Evolutionary conservation across 495 filamentous ascomycete species (phyloP).

Genomic region (Cenococcum geophilum): DNA sequence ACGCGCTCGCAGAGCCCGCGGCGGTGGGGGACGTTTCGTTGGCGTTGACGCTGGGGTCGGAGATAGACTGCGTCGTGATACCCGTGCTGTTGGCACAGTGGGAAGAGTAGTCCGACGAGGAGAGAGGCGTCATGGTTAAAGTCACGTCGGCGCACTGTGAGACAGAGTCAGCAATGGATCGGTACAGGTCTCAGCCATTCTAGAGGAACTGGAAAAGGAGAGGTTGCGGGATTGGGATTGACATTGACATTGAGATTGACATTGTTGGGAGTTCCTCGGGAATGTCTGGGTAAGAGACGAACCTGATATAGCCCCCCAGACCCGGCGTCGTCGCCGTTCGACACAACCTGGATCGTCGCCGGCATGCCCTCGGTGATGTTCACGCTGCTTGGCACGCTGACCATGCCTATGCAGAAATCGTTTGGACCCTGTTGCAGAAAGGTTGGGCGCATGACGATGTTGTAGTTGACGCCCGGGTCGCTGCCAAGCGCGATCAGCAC

Average conservation of each 20-base stretch:
- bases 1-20: neutral
- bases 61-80: conserved; percentile 37
- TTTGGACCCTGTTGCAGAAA: conserved; percentile 49
- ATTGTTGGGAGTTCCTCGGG: too few relatives aligned
- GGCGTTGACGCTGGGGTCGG: conserved; percentile 24
- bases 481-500: conserved; percentile 53
- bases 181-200: too few relatives aligned
- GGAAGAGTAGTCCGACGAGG: conserved; percentile 39
- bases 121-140: conserved; percentile 42
- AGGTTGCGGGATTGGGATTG: too few relatives aligned
- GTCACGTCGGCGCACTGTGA: conserved; percentile 62
- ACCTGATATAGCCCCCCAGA: conserved; percentile 33
- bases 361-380: conserved; percentile 49
- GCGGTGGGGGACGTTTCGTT: conserved; percentile 4
- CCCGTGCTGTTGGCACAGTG: conserved; percentile 52
- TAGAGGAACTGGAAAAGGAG: neutral
- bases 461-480: conserved; percentile 49
- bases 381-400: conserved; percentile 37
- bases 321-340: conserved; percentile 35
- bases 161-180: too few relatives aligned
- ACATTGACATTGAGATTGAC: too few relatives aligned
- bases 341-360: conserved; percentile 60
- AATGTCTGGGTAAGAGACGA: too few relatives aligned
- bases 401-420: conserved; percentile 50
- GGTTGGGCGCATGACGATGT: conserved; percentile 46